Evolutionary conservation across 1,284 basidiomycete species (phyloP), one percentile per base, ranked within the genome.

Genomic region (Amylostereum areolatum): DNA sequence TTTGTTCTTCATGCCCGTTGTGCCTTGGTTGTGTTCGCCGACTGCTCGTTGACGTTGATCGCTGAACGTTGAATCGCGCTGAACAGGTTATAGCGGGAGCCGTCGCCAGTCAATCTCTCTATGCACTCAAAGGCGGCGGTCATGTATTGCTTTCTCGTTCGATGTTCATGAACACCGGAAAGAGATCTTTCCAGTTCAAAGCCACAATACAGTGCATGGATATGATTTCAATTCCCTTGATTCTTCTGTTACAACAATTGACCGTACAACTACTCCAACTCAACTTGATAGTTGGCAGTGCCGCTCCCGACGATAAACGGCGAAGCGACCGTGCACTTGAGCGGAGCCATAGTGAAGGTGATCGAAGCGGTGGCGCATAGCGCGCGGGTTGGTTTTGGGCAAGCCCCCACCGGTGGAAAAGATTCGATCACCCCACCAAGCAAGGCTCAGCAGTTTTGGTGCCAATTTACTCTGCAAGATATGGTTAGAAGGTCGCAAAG

Each of bases 191-290:
- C 18, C 18, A 18, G 18, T 18, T 18, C 18, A 18, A 18, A 18
- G 18, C 1, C 18, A 18, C 1, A 18, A 18, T 18, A 18, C 18
- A 18, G 18, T 18, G 18, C 18, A 18, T 18, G 18, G 18, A 18
- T 18, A 18, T 43, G 41, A 11, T 11, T 43, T 43, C 2, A 10
- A 43, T 39, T 39, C 37, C n/a, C 37, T 45, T 51, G 39, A 45
- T 46, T 48, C 48, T 48, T 49, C 34, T 42, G 34, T 44, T 54
- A 55, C 54, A 54, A 51, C 28, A 41, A 42, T 47, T 31, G 53
- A 49, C 54, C 54, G 43, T 49, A 46, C 27, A 47, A 46, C 54
- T 45, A 52, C 54, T 47, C 47, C 53, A 43, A 50, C 54, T 46
- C 39, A 43, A 46, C 49, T 55, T 55, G 54, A 54, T 50, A 47